Evolutionary conservation across 495 filamentous ascomycete genomes (phyloP), one percentile per base, ranked within the genome.

Genomic region (Aspergillus egyptiacus): DNA sequence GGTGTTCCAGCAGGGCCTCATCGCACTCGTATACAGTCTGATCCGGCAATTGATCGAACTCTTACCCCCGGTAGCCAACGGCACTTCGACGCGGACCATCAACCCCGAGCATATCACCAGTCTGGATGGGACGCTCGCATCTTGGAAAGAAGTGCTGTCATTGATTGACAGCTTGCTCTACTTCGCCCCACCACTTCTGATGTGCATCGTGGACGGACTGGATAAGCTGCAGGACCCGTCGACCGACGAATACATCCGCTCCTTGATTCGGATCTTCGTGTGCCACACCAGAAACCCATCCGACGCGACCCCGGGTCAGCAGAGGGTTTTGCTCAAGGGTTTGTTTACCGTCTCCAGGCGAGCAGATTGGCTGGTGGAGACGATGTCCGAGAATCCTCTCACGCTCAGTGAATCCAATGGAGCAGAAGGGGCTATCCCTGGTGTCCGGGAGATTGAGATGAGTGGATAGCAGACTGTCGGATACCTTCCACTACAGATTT

Each of bases 11-110:
- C 60, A 63, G 30, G 68, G 67, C 1, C 60, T 76, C 2, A 63
- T 76, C 10, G 63, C 67, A 5, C 62, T 76, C 23, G 65, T 66
- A 1, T 75, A 76, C 47, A 72, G 71, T 40, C 45, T 75, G n/a
- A 73, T 75, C 15, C 67, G 71, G n/a, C 72, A 75, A 46, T 51
- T 75, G 48, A 66, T 75, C 27, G 69, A 75, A 46, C 61, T 61
- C 28, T 53, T 72, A 14, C 72, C 71, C 9, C 70, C 71, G 0
- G 63, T 72, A 13, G 50, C 68, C 11, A 63, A 71, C 48, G 65
- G 66, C 31, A 65, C 72, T 19, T 58, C 67, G 17, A 55, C 64
- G 15, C 62, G 66, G 31, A 64, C 67, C 37, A 46, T 74, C 18
- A 70, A 62, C 19, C 55, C 62, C 1, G 71, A 74, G 33, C 62